Percentiles rank a stretch among this genome's conserved stretches.
These are phyloP conservation scores for Septoria petroselini DNA, from an alignment of 2,329 filamentous ascomycete species.

Conservation along the genomic window DNA sequence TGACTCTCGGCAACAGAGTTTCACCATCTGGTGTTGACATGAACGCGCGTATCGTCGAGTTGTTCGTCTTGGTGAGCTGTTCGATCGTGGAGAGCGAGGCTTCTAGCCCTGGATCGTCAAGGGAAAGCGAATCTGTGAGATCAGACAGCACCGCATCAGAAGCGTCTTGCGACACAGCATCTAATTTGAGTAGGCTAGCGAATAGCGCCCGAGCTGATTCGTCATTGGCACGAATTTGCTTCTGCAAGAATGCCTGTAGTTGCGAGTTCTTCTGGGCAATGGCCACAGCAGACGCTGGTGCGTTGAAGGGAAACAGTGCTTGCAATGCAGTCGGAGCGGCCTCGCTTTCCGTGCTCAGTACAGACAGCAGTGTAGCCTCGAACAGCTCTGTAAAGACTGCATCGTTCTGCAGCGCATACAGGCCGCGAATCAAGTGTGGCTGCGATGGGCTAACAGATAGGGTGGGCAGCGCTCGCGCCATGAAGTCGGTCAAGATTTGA, in stretches of 20 bases:
- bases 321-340: constrained; percentile 29
- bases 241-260: constrained; percentile 15
- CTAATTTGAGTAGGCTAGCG: constrained; percentile 24
- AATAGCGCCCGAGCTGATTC: constrained; percentile 13
- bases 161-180: constrained; percentile 38
- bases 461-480: constrained; percentile 54
- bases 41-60: constrained; percentile 45
- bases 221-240: not conserved
- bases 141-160: constrained; percentile 40
- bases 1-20: constrained; percentile 51
- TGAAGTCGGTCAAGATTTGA: constrained; percentile 44
- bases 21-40: constrained; percentile 48
- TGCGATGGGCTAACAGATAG: constrained; percentile 68
- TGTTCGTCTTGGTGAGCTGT: constrained; percentile 37
- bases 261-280: constrained; percentile 35
- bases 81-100: constrained; percentile 36
- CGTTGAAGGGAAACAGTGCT: constrained; percentile 35
- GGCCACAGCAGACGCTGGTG: constrained; percentile 38
- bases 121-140: constrained; percentile 41
- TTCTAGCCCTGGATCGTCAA: constrained; percentile 29
- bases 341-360: constrained; percentile 18
- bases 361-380: constrained; percentile 19
- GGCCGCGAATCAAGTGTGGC: constrained; percentile 61
- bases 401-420: constrained; percentile 50
- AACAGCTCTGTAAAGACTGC: constrained; percentile 38